Conservation (phyloP, 441 rosid genomes). For the Biscutella laevigata region DNA sequence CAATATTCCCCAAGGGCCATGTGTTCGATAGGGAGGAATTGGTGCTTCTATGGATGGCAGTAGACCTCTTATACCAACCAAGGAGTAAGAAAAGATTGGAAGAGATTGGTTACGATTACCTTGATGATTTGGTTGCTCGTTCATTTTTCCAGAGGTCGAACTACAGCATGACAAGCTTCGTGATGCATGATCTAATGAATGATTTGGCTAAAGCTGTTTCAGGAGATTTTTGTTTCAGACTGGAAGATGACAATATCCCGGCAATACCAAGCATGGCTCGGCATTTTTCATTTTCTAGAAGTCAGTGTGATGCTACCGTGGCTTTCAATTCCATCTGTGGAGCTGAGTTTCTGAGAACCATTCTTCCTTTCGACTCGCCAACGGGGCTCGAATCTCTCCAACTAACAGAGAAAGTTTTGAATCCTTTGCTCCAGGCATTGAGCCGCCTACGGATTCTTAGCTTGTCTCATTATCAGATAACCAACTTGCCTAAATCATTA, state of each 20-base stretch:
- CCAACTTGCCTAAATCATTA: conserved; percentile 24
- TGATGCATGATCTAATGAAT: conserved; percentile 31
- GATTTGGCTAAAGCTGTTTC: conserved; percentile 33
- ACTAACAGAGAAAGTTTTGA: conserved; percentile 17
- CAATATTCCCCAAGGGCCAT: conserved; percentile 29
- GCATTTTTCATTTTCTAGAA: conserved; percentile 32
- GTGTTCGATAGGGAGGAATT: conserved; percentile 18
- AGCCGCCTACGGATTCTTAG: conserved; percentile 28
- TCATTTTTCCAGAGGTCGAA: conserved; percentile 20
- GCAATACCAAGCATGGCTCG: conserved; percentile 20
- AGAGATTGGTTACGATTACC: conserved; percentile 24
- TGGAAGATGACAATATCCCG: conserved; percentile 18
- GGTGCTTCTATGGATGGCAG: conserved; percentile 29
- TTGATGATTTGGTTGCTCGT: conserved; percentile 13
- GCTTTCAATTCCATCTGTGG: conserved; percentile 20
- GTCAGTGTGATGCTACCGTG: conserved; percentile 16
- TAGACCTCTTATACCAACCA: conserved; percentile 27
- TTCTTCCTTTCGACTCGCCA: conserved; percentile 25
- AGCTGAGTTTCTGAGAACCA: conserved; percentile 28
- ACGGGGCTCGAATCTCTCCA: conserved; percentile 23
- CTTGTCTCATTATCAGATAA: conserved; percentile 23
- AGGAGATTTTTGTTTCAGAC: conserved; percentile 31
- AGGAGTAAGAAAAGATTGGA: conserved; percentile 20
- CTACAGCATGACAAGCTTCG: conserved; percentile 10
- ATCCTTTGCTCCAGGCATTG: conserved; percentile 16